These are phyloP conservation scores for Sporothrix variecibatus DNA, from an alignment of 2,329 filamentous ascomycete species.

Conservation along the genomic window DNA sequence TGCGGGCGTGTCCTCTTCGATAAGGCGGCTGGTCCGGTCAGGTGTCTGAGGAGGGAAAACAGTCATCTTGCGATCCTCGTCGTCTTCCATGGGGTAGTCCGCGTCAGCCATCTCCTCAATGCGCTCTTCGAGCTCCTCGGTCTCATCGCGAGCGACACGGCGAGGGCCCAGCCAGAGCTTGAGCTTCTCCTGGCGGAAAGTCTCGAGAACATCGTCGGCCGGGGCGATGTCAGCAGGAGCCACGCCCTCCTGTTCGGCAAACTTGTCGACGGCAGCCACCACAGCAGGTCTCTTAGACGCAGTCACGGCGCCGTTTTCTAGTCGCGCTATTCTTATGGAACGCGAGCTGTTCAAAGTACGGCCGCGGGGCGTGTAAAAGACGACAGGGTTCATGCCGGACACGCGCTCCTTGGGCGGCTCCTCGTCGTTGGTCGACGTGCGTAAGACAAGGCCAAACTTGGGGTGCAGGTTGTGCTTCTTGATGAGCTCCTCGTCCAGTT, in stretches of 20 bases:
- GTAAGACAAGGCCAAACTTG: conserved; percentile 54
- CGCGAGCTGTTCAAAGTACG: conserved; percentile 53
- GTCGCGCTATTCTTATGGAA: conserved; percentile 37
- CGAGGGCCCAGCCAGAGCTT: conserved; percentile 30
- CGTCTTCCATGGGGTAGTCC: conserved; percentile 23
- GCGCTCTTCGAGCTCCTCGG: conserved; percentile 27
- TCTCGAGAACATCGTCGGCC: conserved; percentile 26
- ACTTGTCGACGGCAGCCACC: conserved; percentile 29
- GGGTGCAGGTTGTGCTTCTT: conserved; percentile 55
- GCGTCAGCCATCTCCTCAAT: conserved; percentile 24
- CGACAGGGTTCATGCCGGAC: conserved; percentile 51
- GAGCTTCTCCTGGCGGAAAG: conserved; percentile 27
- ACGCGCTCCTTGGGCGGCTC: conserved; percentile 45
- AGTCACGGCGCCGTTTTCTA: conserved; percentile 29
- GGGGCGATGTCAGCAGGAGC: conserved; percentile 30
- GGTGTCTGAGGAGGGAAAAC: neutral
- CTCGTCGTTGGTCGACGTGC: conserved; percentile 48
- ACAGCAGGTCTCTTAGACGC: conserved; percentile 30
- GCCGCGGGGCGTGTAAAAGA: conserved; percentile 52
- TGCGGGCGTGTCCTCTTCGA: neutral
- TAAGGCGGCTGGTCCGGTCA: neutral
- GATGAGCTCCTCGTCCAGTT: conserved; percentile 54
- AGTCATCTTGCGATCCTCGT: conserved; percentile 33
- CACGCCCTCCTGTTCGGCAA: conserved; percentile 35
- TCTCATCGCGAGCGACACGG: conserved; percentile 25